Percentiles rank a stretch among this genome's conserved stretches.
Conservation (phyloP, 1,284 basidiomycete species). For the Malassezia vespertilionis region DNA sequence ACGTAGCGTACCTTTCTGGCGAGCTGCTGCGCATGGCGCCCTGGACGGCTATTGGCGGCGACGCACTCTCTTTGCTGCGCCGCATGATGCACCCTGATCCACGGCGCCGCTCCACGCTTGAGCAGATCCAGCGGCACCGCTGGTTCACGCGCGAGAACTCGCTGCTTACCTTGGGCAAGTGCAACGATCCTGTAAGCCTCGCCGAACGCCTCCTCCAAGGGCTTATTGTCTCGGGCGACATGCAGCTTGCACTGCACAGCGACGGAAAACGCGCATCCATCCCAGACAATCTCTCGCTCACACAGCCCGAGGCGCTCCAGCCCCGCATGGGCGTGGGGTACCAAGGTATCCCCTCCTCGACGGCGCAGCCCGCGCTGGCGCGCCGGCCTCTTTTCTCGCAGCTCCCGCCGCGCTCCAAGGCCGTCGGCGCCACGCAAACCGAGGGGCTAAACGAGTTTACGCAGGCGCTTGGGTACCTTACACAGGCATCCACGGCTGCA, state of each 20-base stretch:
- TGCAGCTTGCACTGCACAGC: slow-evolving; percentile 37
- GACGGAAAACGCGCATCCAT: slow-evolving; percentile 40
- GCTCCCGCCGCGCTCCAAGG: background rate
- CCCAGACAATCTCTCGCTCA: slow-evolving; percentile 40
- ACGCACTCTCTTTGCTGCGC: slow-evolving; percentile 50
- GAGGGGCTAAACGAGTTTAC: slow-evolving; percentile 25
- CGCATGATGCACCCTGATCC: slow-evolving; percentile 42
- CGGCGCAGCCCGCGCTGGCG: slow-evolving; percentile 26
- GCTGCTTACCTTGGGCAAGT: slow-evolving; percentile 33
- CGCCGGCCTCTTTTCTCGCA: slow-evolving; percentile 18
- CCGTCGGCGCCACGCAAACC: slow-evolving; percentile 6
- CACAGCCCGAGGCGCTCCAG: slow-evolving; percentile 41
- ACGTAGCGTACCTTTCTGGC: slow-evolving; percentile 62
- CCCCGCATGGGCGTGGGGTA: slow-evolving; percentile 20
- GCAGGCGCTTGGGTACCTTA: slow-evolving; percentile 34
- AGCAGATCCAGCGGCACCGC: slow-evolving; percentile 39
- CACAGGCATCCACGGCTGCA: slow-evolving; percentile 9
- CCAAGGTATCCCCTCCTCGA: slow-evolving; percentile 24
- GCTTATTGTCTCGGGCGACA: slow-evolving; percentile 40
- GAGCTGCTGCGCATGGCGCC: slow-evolving; percentile 62
- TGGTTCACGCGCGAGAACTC: slow-evolving; percentile 41
- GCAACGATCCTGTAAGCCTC: slow-evolving; percentile 41
- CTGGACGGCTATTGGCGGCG: slow-evolving; percentile 63
- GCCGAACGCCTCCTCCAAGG: slow-evolving; percentile 44
- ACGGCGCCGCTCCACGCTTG: slow-evolving; percentile 27